phyloP scores from a whole-genome alignment of 495 filamentous ascomycete genomes.

The Xylaria flabelliformis region DNA sequence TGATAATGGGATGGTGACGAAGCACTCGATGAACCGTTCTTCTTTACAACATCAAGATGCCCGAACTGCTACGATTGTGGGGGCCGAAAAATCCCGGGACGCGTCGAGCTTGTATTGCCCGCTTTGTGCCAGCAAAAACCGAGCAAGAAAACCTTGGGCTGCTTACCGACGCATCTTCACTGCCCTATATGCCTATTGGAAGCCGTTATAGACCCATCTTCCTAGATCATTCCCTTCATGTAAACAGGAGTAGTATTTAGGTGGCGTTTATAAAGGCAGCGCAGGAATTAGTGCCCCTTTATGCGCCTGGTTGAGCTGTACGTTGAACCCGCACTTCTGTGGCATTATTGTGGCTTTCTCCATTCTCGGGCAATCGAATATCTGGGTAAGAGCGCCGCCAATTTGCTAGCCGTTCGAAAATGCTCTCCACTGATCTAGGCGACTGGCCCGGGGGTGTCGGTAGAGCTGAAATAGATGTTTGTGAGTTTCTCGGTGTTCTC shows the following conservation, averaged over 20 bases:
- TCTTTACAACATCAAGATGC: not conserved
- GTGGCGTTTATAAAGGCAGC: not conserved
- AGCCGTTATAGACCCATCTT: not conserved
- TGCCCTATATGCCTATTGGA: not conserved
- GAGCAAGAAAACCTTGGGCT: not conserved
- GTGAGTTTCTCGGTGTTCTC: conserved; percentile 5
- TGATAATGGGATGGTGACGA: not conserved
- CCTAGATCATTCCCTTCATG: not conserved
- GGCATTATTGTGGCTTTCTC: conserved; percentile 16
- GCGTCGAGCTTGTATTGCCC: not conserved
- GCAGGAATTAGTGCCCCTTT: conserved; percentile 12
- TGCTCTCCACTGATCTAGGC: not conserved
- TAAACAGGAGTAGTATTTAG: not conserved
- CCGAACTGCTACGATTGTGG: not conserved
- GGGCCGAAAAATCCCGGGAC: not conserved
- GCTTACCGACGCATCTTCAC: not conserved
- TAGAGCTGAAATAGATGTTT: not conserved
- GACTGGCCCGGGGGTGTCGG: not conserved
- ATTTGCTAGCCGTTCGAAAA: conserved; percentile 8
- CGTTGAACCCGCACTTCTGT: conserved; percentile 35
- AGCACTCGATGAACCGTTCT: not conserved
- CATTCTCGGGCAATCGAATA: conserved; percentile 36
- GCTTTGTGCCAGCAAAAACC: not conserved
- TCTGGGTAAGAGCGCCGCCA: conserved; percentile 37
- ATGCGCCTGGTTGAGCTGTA: conserved; percentile 38